Conservation (phyloP, 441 rosid genomes). For the Croton laevigatus region DNA sequence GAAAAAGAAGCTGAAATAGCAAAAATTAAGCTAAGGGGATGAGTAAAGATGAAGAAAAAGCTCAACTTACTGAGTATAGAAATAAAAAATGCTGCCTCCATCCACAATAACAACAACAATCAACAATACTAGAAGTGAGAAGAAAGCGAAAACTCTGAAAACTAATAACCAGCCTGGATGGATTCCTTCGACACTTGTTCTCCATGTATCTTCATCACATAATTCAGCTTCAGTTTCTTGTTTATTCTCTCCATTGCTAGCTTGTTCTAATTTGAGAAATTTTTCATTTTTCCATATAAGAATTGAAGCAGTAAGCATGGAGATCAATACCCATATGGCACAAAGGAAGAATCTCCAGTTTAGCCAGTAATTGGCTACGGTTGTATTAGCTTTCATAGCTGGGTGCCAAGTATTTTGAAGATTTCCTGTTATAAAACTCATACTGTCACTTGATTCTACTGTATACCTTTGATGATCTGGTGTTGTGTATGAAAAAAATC, state of each 20-base stretch:
- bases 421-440: conserved; percentile 55
- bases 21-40: background rate
- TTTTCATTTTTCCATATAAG: conserved; percentile 67
- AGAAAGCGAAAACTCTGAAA: conserved; percentile 62
- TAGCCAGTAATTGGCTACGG: conserved; percentile 47
- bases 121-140: conserved; percentile 56
- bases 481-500: conserved; percentile 3
- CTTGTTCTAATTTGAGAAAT: conserved; percentile 23
- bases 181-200: conserved; percentile 68
- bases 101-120: conserved; percentile 44
- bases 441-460: conserved; percentile 22
- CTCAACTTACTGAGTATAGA: conserved; percentile 77
- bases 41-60: conserved; percentile 8
- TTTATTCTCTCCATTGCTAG: conserved; percentile 25
- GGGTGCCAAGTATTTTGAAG: conserved; percentile 73
- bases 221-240: conserved; percentile 48
- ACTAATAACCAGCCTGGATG: conserved; percentile 94
- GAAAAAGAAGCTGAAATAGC: too few species aligned
- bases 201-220: conserved; percentile 82
- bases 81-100: conserved; percentile 77
- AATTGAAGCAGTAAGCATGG: conserved; percentile 28
- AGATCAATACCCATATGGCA: conserved; percentile 41
- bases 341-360: conserved; percentile 71
- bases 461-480: conserved; percentile 10
- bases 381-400: conserved; percentile 46